Base-by-base conservation (phyloP, 2,329 filamentous ascomycete genomes). In the Graphiopsis chlorocephala region DNA sequence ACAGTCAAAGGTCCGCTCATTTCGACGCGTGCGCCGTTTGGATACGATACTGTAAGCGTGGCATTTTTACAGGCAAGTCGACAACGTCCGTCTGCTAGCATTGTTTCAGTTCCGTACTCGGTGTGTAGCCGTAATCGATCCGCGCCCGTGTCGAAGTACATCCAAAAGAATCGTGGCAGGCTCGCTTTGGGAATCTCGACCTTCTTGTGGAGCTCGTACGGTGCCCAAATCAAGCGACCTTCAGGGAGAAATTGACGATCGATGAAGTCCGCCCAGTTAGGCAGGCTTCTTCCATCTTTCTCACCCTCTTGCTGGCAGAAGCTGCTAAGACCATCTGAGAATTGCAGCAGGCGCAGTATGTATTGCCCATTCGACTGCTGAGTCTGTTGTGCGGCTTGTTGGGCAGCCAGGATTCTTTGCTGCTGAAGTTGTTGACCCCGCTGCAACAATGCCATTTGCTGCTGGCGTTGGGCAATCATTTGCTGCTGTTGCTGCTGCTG, bases 41-140 rank as follows among this genome's bases (percentile, higher is more conserved):
- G 87, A 73, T 94, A 97, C 86, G 91, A 96, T 75, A 97, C 96
- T 5, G 95, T 89, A 64, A 98, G 86, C 72, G 88, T 95, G 28
- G 92, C 88, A 72, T 88, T 90, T 26, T 81, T 80, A 73, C 91
- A 92, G 70, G 92, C 90, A 25, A 97, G 89, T 70, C 88, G 88
- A 72, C 90, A 88, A 53, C 86, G 87, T 56, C 89, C 87, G 64
- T 85, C 86, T 1, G 84, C 82, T 38, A 90, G 76, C 52, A 81
- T 78, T 42, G 79, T 82, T 69, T 90, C 86, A 29, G 79, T 80
- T 17, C 85, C 80, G 42, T 87, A 88, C 71, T 96, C 93, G 72
- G 96, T 85, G 25, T 93, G 87, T 74, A 98, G 85, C 75, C 97
- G 92, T 71, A 98, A 91, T 63, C 88, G 91, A 70, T 86, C 90